phyloP scores from a whole-genome alignment of 2,329 filamentous ascomycete species.

The Gaeumannomyces sp. region DNA sequence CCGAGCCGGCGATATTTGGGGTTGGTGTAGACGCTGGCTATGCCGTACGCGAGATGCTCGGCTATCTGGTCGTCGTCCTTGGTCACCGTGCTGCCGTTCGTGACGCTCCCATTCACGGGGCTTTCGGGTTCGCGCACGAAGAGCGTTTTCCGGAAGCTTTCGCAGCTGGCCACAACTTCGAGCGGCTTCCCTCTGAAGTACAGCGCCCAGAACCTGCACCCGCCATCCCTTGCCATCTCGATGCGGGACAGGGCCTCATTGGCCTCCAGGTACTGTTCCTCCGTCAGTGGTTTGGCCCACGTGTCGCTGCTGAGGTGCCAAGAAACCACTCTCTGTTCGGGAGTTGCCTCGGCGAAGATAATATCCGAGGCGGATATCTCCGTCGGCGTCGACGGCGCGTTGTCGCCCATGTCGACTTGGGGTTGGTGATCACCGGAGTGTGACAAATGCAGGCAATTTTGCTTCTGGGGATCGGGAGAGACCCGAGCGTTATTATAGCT shows the following conservation, averaged over 20 bases:
- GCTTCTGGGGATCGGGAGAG: not conserved
- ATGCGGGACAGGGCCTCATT: constrained; percentile 22
- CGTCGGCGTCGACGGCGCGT: constrained; percentile 12
- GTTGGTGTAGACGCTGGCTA: constrained; percentile 31
- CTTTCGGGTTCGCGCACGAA: constrained; percentile 2
- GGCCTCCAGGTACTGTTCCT: constrained; percentile 23
- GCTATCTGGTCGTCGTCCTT: constrained; percentile 16
- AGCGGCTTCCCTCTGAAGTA: constrained; percentile 21
- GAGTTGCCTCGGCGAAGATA: constrained; percentile 23
- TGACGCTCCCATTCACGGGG: not conserved
- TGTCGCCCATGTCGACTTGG: constrained; percentile 14
- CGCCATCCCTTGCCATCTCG: constrained; percentile 19
- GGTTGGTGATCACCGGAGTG: not conserved
- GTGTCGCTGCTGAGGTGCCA: constrained; percentile 25
- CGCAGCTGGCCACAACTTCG: constrained; percentile 29
- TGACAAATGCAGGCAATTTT: too few relatives aligned
- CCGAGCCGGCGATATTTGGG: constrained; percentile 26
- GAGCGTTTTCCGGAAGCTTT: constrained; percentile 16
- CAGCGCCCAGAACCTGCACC: constrained; percentile 27
- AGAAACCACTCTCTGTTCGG: constrained; percentile 22
- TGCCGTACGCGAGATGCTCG: constrained; percentile 23
- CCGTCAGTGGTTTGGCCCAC: constrained; percentile 24
- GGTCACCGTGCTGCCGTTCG: not conserved
- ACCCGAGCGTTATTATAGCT: not conserved
- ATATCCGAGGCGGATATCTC: constrained; percentile 17